Conservation (phyloP, 495 filamentous ascomycete genomes). For the Ramalina intermedia region DNA sequence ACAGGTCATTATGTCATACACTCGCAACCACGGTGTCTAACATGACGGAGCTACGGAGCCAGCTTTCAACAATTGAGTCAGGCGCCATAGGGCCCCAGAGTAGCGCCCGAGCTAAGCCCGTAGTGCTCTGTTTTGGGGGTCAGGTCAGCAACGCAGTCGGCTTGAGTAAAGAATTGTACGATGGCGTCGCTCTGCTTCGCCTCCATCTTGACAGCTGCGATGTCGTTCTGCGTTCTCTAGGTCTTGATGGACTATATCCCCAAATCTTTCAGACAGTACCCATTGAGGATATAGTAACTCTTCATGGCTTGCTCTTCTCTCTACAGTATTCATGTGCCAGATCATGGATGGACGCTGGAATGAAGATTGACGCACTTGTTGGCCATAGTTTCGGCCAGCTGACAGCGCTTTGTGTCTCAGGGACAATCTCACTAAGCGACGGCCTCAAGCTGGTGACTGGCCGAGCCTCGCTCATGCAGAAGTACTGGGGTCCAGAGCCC, state of each 20-base stretch:
- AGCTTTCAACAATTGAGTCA: conserved; percentile 1
- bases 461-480: conserved; percentile 30
- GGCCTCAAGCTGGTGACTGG: conserved; percentile 27
- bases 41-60: conserved; percentile 19
- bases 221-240: background rate
- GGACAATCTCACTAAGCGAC: conserved; percentile 21
- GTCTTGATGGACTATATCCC: conserved; percentile 24
- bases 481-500: conserved; percentile 29
- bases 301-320: conserved; percentile 33
- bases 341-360: conserved; percentile 33
- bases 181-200: conserved; percentile 18
- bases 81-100: background rate
- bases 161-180: conserved; percentile 17
- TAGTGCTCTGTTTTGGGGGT: conserved; percentile 22
- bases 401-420: conserved; percentile 28
- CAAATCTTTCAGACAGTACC: conserved; percentile 30
- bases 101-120: conserved; percentile 3
- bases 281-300: conserved; percentile 23
- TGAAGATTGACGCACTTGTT: conserved; percentile 24
- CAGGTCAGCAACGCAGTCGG: conserved; percentile 14
- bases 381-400: conserved; percentile 40
- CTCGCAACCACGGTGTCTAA: background rate
- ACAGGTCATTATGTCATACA: background rate
- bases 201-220: conserved; percentile 18
- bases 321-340: conserved; percentile 33